Evolutionary conservation across 2,329 filamentous ascomycete genomes (phyloP).

Genomic region (Fusarium sambucinum): DNA sequence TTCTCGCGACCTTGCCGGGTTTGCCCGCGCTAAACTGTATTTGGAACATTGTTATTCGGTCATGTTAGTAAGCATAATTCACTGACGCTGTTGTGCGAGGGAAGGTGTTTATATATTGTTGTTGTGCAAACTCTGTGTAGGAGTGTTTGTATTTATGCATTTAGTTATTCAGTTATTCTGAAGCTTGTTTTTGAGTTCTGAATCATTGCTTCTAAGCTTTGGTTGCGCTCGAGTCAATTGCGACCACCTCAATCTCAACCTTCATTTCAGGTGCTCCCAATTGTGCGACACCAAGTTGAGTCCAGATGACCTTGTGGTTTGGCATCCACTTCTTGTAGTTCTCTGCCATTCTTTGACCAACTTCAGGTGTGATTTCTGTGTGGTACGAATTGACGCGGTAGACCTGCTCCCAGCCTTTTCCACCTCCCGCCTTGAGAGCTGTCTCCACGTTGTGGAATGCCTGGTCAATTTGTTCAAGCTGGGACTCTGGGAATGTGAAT

Average conservation of each 20-base stretch:
- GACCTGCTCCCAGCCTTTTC: constrained; percentile 66
- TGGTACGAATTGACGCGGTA: constrained; percentile 61
- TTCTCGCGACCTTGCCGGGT: constrained; percentile 14
- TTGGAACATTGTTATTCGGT: neutral
- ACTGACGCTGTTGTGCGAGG: neutral
- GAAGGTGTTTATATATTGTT: too few relatives aligned
- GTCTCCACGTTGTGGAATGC: constrained; percentile 68
- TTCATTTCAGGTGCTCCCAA: constrained; percentile 63
- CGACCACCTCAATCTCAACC: constrained; percentile 68
- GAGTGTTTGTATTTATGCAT: neutral
- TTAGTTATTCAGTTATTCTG: neutral
- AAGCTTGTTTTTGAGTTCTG: neutral
- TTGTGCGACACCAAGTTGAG: constrained; percentile 60
- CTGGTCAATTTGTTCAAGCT: constrained; percentile 59
- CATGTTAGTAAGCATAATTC: constrained; percentile 17
- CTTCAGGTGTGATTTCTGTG: constrained; percentile 55
- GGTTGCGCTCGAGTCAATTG: constrained; percentile 42
- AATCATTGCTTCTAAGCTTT: neutral
- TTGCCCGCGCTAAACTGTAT: constrained; percentile 19
- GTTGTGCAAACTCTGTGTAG: neutral
- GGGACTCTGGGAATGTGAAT: constrained; percentile 52
- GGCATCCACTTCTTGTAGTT: constrained; percentile 64
- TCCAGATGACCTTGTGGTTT: constrained; percentile 65
- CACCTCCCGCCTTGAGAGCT: constrained; percentile 62
- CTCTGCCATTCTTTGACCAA: constrained; percentile 54